Evolutionary conservation across 345 rosid species (phyloP), one percentile per base, ranked within the genome.

Genomic region (Zanthoxylum bungeanum): DNA sequence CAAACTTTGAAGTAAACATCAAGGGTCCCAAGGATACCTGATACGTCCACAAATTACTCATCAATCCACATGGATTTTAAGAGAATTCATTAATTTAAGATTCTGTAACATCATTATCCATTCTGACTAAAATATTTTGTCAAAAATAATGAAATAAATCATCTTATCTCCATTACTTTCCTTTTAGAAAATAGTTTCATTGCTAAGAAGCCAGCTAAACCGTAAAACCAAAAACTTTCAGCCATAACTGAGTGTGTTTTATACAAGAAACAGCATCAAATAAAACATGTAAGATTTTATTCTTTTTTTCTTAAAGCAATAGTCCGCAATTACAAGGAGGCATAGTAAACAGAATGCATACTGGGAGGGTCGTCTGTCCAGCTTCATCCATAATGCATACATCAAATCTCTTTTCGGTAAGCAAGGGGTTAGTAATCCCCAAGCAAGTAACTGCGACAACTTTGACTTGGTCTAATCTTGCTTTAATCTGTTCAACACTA

Each of bases 381-480:
- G 99, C 99, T 85, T 95, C 99, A 79, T 95, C 98, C 84, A 92
- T 85, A 68, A 92, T 92, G 84, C 99, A 95, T 6, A 95, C 88
- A 66, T 95, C 99, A 74, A 95, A 95, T 77, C 76, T 87, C 89
- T 88, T 89, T 78, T 86, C 85, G 56, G 86, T 82, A 77, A 95
- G 97, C 73, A 92, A 88, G 25, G 98, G 98, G 81, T 86, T 95
- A 37, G 84, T 86, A 75, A 91, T 82, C 75, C 99, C 99, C 80
- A 92, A 78, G 81, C 99, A 95, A 25, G 98, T 92, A 59, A 85
- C 91, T 52, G 90, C 97, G 82, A 95, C 99, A 73, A 95, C 98
- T 83, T 89, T 92, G 74, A 88, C 93, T 77, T 89, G 85, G 44
- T 89, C 86, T 65, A 89, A 72, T 78, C 84, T 88, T 69, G 74